A percentile compares a stretch with the other conserved stretches of the same genome.
Evolutionary conservation across 2,329 filamentous ascomycete genomes (phyloP).

Genomic region (Zymoseptoria passerinii): DNA sequence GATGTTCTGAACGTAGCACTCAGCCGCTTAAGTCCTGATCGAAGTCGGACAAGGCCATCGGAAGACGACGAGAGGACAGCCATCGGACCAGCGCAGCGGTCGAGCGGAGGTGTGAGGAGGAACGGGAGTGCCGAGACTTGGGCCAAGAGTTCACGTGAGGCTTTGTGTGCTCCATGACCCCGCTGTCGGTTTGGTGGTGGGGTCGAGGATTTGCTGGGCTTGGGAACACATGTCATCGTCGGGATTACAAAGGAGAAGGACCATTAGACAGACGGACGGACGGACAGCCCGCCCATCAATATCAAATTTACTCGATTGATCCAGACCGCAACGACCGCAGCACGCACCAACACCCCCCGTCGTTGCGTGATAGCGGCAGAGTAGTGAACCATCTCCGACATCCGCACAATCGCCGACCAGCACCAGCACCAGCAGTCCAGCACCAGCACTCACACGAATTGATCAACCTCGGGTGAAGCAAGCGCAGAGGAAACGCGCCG

Average conservation of each 20-base stretch:
- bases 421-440: background rate
- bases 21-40: background rate
- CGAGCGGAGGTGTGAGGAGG: background rate
- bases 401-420: background rate
- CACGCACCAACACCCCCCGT: too few relatives aligned
- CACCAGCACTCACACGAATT: background rate
- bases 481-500: background rate
- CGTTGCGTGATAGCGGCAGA: too few relatives aligned
- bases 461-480: background rate
- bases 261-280: too few relatives aligned
- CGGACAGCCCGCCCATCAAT: too few relatives aligned
- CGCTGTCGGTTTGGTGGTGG: background rate
- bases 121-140: background rate
- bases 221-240: background rate
- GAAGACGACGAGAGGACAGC: background rate
- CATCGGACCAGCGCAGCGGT: background rate
- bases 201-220: background rate
- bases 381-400: background rate
- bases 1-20: background rate
- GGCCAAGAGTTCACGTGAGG: background rate
- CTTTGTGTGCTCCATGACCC: background rate
- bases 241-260: background rate
- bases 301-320: too few relatives aligned
- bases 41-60: background rate
- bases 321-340: too few relatives aligned